Percentiles rank a stretch among this genome's conserved stretches.
These are phyloP conservation scores for Cyclaneusma minus DNA, from an alignment of 2,329 filamentous ascomycete genomes.

Conservation along the genomic window DNA sequence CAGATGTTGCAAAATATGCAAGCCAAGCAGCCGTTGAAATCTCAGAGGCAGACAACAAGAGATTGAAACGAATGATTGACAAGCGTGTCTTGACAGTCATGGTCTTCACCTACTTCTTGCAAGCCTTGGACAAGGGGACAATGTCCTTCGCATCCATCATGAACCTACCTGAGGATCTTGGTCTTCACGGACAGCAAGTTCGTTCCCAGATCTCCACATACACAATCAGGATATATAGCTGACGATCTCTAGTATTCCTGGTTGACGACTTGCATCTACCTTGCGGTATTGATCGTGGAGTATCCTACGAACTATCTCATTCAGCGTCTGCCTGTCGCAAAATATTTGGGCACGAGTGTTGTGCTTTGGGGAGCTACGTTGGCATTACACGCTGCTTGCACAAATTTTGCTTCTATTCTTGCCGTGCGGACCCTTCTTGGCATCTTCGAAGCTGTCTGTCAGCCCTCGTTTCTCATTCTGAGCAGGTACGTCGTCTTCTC, in stretches of 20 bases:
- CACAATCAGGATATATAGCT: conserved; percentile 5
- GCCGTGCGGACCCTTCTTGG: conserved; percentile 52
- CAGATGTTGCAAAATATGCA: conserved; percentile 57
- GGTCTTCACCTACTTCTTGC: conserved; percentile 60
- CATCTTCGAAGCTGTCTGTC: conserved; percentile 51
- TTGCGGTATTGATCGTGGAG: conserved; percentile 24
- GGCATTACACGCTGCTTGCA: conserved; percentile 42
- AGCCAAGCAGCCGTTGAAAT: conserved; percentile 39
- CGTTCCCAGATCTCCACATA: conserved; percentile 1
- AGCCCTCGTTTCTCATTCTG: conserved; percentile 52
- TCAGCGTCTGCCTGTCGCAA: conserved; percentile 41
- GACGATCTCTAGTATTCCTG: conserved; percentile 40
- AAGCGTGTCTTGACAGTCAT: conserved; percentile 52
- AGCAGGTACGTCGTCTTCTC: no score
- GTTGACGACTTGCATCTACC: conserved; percentile 62
- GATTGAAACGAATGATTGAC: conserved; percentile 51
- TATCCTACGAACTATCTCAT: conserved; percentile 9
- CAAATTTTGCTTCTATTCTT: conserved; percentile 43
- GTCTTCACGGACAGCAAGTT: conserved; percentile 11
- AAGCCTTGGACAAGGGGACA: conserved; percentile 53
- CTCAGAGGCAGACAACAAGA: conserved; percentile 38
- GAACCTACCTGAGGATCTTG: conserved; percentile 30
- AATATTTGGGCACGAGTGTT: conserved; percentile 42
- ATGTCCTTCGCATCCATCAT: conserved; percentile 48
- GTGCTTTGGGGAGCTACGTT: conserved; percentile 43